Evolutionary conservation across 73 alveolate species (phyloP).

Genomic region (Paramecium tetraurelia): DNA sequence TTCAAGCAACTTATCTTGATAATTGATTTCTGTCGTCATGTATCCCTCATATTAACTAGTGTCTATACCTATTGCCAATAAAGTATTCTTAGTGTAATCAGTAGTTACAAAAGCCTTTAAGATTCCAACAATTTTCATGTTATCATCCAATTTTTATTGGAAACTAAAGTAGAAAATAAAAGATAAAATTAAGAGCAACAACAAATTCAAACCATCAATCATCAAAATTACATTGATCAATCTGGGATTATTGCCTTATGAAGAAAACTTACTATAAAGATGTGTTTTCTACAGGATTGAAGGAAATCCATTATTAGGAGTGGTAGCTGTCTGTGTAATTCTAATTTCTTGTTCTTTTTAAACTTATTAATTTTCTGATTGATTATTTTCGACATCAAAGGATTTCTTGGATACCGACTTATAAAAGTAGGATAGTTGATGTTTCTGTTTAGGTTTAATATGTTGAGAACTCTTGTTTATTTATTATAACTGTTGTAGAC

Average conservation of each 20-base stretch:
- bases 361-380: background rate
- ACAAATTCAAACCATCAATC: background rate
- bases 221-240: background rate
- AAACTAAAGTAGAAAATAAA: background rate
- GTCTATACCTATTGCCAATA: background rate
- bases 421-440: background rate
- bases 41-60: background rate
- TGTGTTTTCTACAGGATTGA: background rate
- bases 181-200: background rate
- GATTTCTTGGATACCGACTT: background rate
- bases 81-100: background rate
- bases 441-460: background rate
- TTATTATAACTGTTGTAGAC: background rate
- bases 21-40: background rate
- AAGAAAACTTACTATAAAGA: background rate
- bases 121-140: background rate
- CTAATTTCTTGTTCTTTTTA: background rate
- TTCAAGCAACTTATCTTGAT: background rate
- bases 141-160: background rate
- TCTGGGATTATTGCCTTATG: background rate
- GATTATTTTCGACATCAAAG: background rate
- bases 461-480: background rate
- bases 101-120: constrained; percentile 31
- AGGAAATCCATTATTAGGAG: background rate
- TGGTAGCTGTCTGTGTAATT: background rate